phyloP scores from a whole-genome alignment of 192 early-diverging fungal species.

The Pilobolus umbonatus region DNA sequence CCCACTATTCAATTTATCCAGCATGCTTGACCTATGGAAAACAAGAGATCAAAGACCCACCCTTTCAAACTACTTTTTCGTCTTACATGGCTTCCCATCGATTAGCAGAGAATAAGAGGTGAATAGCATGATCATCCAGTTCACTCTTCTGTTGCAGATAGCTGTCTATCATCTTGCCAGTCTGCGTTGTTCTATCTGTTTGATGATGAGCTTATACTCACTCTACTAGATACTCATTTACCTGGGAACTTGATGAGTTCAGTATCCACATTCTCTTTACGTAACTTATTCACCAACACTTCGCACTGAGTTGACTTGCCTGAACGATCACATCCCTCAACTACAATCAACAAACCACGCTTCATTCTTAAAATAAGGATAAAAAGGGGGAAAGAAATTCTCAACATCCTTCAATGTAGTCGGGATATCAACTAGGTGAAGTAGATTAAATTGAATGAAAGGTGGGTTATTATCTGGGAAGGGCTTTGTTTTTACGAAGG shows the following conservation, averaged over 20 bases:
- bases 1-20: constrained; percentile 55
- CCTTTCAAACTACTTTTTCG: background rate
- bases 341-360: constrained; percentile 83
- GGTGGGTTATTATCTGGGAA: too few species aligned
- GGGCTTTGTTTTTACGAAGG: too few species aligned
- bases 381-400: too few species aligned
- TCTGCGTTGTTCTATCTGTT: constrained; percentile 80
- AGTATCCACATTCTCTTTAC: constrained; percentile 36
- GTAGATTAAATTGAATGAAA: too few species aligned
- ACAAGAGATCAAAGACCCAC: background rate
- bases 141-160: constrained; percentile 70
- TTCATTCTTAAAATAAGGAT: too few species aligned
- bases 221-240: constrained; percentile 18
- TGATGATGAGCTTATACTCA: background rate
- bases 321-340: constrained; percentile 92
- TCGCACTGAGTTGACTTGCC: constrained; percentile 90
- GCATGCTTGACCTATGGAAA: constrained; percentile 49
- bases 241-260: constrained; percentile 81
- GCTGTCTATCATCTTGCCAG: constrained; percentile 84
- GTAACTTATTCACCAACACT: constrained; percentile 57
- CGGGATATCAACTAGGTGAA: too few species aligned
- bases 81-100: constrained; percentile 86
- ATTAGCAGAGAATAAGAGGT: constrained; percentile 95
- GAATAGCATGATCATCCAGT: constrained; percentile 79
- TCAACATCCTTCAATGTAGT: too few species aligned